Conservation (phyloP, 345 rosid species). For the Hevea brasiliensis region DNA sequence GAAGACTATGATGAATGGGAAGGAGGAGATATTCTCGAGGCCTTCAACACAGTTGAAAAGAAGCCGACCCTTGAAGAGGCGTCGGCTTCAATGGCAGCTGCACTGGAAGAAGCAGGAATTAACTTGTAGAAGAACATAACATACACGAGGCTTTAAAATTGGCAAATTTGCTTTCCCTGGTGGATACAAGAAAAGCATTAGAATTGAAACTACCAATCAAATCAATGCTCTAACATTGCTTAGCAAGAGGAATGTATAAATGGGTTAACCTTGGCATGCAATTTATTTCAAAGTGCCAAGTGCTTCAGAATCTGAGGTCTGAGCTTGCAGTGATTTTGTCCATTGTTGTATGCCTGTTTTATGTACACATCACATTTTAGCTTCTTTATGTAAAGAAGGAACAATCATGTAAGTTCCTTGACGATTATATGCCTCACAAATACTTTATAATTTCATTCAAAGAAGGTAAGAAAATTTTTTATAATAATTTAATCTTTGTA, state of each 20-base stretch:
- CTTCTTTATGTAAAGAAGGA: constrained; percentile 27
- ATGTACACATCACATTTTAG: background rate
- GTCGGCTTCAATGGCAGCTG: constrained; percentile 91
- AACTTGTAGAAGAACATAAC: constrained; percentile 21
- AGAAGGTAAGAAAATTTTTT: background rate
- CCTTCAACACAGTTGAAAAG: constrained; percentile 69
- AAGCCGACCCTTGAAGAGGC: constrained; percentile 95
- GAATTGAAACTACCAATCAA: background rate
- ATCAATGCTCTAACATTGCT: no score
- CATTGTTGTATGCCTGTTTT: constrained; percentile 23
- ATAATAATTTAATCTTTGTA: no score
- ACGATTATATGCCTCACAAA: constrained; percentile 19
- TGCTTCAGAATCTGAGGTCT: background rate
- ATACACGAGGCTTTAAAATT: background rate
- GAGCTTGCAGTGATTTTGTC: constrained; percentile 16
- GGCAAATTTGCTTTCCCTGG: constrained; percentile 3
- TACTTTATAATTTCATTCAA: constrained; percentile 9
- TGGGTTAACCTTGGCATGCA: constrained; percentile 2
- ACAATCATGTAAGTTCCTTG: constrained; percentile 20
- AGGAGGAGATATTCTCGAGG: constrained; percentile 75
- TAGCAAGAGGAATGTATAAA: background rate
- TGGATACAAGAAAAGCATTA: background rate
- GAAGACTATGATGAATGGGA: constrained; percentile 72
- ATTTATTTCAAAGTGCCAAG: constrained; percentile 3
- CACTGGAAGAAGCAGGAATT: constrained; percentile 65